Conservation (phyloP, 2,329 filamentous ascomycete species). For the Aureobasidium namibiae region DNA sequence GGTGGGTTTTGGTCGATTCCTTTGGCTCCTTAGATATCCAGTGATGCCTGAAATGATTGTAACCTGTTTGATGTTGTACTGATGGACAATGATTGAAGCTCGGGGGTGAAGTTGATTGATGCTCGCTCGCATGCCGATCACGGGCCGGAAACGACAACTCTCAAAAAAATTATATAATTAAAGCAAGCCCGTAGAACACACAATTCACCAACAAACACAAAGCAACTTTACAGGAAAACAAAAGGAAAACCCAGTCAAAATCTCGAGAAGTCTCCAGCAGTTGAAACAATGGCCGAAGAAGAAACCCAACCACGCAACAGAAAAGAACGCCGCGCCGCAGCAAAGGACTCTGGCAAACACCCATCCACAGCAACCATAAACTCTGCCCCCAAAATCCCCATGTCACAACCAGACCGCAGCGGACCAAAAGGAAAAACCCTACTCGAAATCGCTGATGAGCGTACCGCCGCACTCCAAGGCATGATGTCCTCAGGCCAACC, state of each 20-base stretch:
- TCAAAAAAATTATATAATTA: no score
- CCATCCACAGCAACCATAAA: conserved; percentile 27
- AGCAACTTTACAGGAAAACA: neutral
- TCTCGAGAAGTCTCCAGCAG: neutral
- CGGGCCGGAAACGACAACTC: conserved; percentile 9
- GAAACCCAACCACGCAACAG: conserved; percentile 31
- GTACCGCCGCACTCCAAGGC: conserved; percentile 29
- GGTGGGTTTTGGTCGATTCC: neutral
- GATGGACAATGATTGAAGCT: neutral
- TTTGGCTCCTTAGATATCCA: no score
- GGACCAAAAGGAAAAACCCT: conserved; percentile 58
- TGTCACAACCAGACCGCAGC: conserved; percentile 62
- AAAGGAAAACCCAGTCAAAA: neutral
- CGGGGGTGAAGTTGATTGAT: neutral
- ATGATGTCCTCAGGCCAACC: conserved; percentile 38
- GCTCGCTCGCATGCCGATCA: conserved; percentile 1
- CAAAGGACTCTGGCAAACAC: conserved; percentile 27
- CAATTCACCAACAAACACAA: neutral
- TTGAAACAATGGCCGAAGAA: conserved; percentile 10
- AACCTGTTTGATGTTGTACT: neutral
- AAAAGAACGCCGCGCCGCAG: conserved; percentile 36
- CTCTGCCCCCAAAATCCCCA: conserved; percentile 48
- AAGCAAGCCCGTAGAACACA: neutral
- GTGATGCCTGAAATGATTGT: neutral
- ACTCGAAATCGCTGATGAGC: conserved; percentile 62